phyloP scores from a whole-genome alignment of 2,329 filamentous ascomycete species.

The Arthrinium puccinioides region DNA sequence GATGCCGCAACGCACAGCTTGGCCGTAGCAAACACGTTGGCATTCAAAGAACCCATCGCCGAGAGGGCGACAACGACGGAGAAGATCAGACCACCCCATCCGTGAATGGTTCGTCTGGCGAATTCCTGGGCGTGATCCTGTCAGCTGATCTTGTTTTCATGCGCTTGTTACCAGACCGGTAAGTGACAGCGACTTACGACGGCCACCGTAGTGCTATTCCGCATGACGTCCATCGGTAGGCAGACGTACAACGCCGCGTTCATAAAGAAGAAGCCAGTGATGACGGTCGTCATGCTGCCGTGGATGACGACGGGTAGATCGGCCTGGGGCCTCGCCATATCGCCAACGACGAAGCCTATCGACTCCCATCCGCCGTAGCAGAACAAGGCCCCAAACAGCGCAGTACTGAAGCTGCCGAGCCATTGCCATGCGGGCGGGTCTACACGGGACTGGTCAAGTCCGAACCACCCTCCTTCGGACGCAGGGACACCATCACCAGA shows the following conservation, averaged over 20 bases:
- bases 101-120: slow-evolving; percentile 23
- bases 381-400: slow-evolving; percentile 18
- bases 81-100: slow-evolving; percentile 28
- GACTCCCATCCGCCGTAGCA: no score
- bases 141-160: not conserved
- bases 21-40: slow-evolving; percentile 35
- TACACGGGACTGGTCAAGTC: slow-evolving; percentile 5
- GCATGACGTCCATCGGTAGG: slow-evolving; percentile 31
- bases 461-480: slow-evolving; percentile 24
- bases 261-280: slow-evolving; percentile 31
- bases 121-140: slow-evolving; percentile 16
- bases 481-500: slow-evolving; percentile 27
- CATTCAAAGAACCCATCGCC: slow-evolving; percentile 32
- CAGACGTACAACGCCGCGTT: slow-evolving; percentile 35
- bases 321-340: no score
- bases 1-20: slow-evolving; percentile 31
- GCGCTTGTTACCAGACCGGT: not conserved
- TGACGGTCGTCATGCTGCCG: slow-evolving; percentile 32
- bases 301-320: slow-evolving; percentile 31
- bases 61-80: slow-evolving; percentile 31
- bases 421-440: slow-evolving; percentile 26
- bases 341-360: no score
- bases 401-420: slow-evolving; percentile 30
- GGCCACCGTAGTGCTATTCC: slow-evolving; percentile 31
- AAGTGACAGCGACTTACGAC: no score